Evolutionary conservation across 352 stramenopile species (phyloP), one percentile per base, ranked within the genome.

Genomic region (Pseudoperonospora humuli): DNA sequence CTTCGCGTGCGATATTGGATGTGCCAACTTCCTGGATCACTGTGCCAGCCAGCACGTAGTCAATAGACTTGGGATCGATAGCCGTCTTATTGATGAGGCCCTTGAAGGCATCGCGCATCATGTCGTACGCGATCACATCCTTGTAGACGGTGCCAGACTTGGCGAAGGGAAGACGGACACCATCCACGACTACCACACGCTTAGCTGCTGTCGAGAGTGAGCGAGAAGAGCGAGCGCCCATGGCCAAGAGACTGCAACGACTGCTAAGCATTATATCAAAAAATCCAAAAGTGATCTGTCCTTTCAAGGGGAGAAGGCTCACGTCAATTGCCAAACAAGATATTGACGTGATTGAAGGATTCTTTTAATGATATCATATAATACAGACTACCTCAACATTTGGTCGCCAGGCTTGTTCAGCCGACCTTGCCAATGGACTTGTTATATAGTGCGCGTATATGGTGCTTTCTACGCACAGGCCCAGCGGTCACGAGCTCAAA

Each of bases 21-120:
- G 96, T 99, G 39, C 84, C 74, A 17, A 97, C 88, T 62, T 98
- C 95, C 71, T 97, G 90, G 63, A 98, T 97, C 25, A 98, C 96
- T 20, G 95, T 99, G 15, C 96, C 96, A 26, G 72, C 93, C 37
- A 97, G 57, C 7, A 99, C 75, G 58, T 98, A 98, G 75, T 99
- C 96, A 41, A 99, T 88, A 25, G 82, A 77, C 35, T 73, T 75
- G n/a, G 95, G 93, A 57, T 98, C 81, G 9, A 99, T 63, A 31
- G 92, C 95, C 2, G 93, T 96, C 65, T 97, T 97, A 42, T 84
- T 94, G 14, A 99, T 65, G 17, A 99, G 62, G 8, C 94, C 95
- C 66, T 97, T 97, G 61, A 96, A 95, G 4, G 94, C 94, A 17
- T 98, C 70, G 36, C 95, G 90, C 51, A 96, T 88, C 47, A 99